Conservation (phyloP, 306 rosid species). For the Neltuma alba region DNA sequence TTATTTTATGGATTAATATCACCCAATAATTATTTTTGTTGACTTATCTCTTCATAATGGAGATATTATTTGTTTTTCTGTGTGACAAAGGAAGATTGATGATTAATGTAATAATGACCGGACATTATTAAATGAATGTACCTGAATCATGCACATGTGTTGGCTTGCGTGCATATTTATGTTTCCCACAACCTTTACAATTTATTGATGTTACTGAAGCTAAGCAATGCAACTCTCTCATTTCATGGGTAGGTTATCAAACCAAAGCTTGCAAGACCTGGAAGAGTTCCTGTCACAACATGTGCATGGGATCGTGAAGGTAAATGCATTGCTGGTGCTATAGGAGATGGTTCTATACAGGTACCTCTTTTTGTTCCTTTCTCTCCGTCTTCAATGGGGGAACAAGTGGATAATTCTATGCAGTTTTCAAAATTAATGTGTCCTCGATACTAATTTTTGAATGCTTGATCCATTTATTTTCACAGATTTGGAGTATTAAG, state of each 20-base stretch:
- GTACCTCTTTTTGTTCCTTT: constrained; percentile 38
- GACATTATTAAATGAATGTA: constrained; percentile 20
- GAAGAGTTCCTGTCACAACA: constrained; percentile 91
- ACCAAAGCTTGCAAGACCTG: constrained; percentile 88
- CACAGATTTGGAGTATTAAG: constrained; percentile 83
- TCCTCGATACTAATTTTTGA: constrained; percentile 23
- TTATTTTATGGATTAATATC: not conserved
- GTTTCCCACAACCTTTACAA: constrained; percentile 16
- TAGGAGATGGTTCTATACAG: constrained; percentile 97
- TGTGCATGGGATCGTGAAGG: constrained; percentile 93
- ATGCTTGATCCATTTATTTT: constrained; percentile 34
- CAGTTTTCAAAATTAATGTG: constrained; percentile 16
- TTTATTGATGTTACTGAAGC: constrained; percentile 22
- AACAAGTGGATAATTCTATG: constrained; percentile 3
- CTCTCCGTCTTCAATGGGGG: constrained; percentile 13
- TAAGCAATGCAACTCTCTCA: constrained; percentile 19
- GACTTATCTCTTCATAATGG: not conserved
- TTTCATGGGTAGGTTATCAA: constrained; percentile 77
- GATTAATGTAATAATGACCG: not conserved
- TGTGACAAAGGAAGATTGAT: not conserved
- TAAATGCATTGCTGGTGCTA: constrained; percentile 87
- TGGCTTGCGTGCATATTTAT: not conserved
- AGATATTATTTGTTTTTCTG: not conserved
- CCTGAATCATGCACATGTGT: not conserved
- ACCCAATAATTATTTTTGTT: not conserved